Evolutionary conservation across 2,329 filamentous ascomycete species (phyloP).

Genomic region (Pleurostoma richardsiae): DNA sequence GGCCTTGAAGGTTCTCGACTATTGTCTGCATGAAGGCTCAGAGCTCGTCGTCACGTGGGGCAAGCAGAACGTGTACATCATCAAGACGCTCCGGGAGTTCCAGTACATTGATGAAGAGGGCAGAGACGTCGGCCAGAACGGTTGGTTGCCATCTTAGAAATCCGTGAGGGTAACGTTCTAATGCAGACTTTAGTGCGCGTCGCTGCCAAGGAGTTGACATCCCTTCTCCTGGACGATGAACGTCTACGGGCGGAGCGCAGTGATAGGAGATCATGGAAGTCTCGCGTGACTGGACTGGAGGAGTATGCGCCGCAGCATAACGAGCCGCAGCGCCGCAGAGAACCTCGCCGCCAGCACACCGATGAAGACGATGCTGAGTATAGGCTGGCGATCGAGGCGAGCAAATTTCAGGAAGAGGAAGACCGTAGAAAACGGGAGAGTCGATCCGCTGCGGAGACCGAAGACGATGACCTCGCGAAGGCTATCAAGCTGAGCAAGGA

Average conservation of each 20-base stretch:
- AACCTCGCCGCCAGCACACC: conserved; percentile 43
- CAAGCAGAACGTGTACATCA: conserved; percentile 96
- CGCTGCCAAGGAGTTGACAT: conserved; percentile 91
- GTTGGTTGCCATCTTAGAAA: conserved; percentile 38
- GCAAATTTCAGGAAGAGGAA: conserved; percentile 91
- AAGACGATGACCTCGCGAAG: conserved; percentile 88
- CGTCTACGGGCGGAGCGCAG: conserved; percentile 82
- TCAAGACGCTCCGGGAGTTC: conserved; percentile 96
- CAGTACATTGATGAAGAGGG: conserved; percentile 95
- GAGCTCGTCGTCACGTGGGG: conserved; percentile 97
- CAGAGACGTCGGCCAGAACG: conserved; percentile 92
- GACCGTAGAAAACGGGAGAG: conserved; percentile 70
- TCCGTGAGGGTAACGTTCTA: background rate
- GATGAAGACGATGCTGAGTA: conserved; percentile 92
- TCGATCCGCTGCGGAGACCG: conserved; percentile 45
- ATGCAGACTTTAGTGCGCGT: conserved; percentile 66
- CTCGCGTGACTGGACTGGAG: conserved; percentile 87
- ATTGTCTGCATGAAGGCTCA: conserved; percentile 94
- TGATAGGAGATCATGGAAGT: conserved; percentile 95
- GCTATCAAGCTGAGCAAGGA: conserved; percentile 92
- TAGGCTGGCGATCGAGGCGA: conserved; percentile 85
- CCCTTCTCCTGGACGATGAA: conserved; percentile 89
- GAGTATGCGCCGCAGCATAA: conserved; percentile 57
- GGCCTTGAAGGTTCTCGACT: conserved; percentile 94
- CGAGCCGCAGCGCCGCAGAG: conserved; percentile 40